Conservation (phyloP, 2,329 filamentous ascomycete genomes). For the Ophiognomonia clavigignenti-juglandacearum region DNA sequence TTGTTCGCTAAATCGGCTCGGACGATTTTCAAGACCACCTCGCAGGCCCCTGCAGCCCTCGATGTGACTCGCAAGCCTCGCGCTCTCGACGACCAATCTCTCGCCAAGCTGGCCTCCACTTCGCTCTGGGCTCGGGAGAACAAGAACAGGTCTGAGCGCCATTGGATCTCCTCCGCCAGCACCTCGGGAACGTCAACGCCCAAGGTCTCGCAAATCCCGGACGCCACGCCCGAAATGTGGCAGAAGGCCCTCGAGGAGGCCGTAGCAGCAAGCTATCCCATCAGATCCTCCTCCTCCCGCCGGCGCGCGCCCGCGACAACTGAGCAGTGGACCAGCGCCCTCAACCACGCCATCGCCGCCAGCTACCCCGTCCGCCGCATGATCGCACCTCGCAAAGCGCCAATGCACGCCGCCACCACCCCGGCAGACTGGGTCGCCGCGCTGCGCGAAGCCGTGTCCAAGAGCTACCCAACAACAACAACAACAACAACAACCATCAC, state of each 20-base stretch:
- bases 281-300: too few species aligned
- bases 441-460: constrained; percentile 20
- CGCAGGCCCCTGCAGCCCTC: constrained; percentile 27
- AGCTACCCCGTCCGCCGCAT: constrained; percentile 9
- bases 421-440: constrained; percentile 19
- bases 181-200: constrained; percentile 23
- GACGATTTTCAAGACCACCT: constrained; percentile 23
- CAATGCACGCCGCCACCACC: not conserved
- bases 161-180: constrained; percentile 23
- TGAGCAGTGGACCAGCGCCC: constrained; percentile 5
- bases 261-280: constrained; percentile 26
- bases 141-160: constrained; percentile 12
- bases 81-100: constrained; percentile 19
- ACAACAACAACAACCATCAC: not conserved
- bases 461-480: constrained; percentile 2
- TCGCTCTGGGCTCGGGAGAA: constrained; percentile 22
- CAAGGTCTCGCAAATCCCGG: constrained; percentile 22
- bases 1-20: constrained; percentile 23
- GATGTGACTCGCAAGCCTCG: constrained; percentile 25
- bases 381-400: not conserved
- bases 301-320: constrained; percentile 8
- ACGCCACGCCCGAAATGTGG: constrained; percentile 22
- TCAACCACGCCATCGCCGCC: constrained; percentile 7
- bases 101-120: constrained; percentile 23
- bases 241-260: constrained; percentile 33